Evolutionary conservation across 495 filamentous ascomycete species (phyloP), one percentile per base, ranked within the genome.

Genomic region (Annulohypoxylon bovei): DNA sequence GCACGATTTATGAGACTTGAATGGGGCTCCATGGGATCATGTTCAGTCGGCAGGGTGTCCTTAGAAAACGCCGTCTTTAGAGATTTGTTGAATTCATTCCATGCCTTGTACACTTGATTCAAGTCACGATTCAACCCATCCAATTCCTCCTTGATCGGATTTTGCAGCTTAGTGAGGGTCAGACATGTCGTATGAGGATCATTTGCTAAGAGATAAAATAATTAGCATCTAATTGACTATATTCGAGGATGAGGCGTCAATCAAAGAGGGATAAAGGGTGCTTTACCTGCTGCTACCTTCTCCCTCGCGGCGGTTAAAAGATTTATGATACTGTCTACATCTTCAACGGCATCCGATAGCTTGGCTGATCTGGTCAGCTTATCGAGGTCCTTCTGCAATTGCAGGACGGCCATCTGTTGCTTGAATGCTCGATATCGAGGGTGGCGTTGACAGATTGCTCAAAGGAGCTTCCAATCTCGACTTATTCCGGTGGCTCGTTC

Each of bases 1-100:
- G 95, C 95, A 22, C 94, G 86, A 77, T 98, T 95, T 72, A 98
- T 92, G 8, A 97, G 85, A 35, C 85, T 80, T 4, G 90, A 83
- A 65, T 96, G 89, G 23, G 89, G 86, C 4, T 88, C 89, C 70
- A 97, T 87, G n/a, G 88, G 90, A 77, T 97, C 93, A 75, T 92
- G 89, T 42, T 94, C 92, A 49, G 88, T 90, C 0, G 93, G 93
- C 2, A 97, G 83, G 6, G 91, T 85, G 71, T 91, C 65, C 28
- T 74, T 68, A 4, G 35, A 59, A 16, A 63, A 69, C 67, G 54
- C 93, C 85, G 91, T 94, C 75, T 96, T 91, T 39, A 98, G 78
- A 2, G 91, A 86, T 72, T 94, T 97, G 58, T 88, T 88, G 79
- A 95, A 95, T 50, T 90, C 90, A 74, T 88, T 93, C 28, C 95